Base-by-base conservation (phyloP, 345 rosid species). In the Populus euphratica region DNA sequence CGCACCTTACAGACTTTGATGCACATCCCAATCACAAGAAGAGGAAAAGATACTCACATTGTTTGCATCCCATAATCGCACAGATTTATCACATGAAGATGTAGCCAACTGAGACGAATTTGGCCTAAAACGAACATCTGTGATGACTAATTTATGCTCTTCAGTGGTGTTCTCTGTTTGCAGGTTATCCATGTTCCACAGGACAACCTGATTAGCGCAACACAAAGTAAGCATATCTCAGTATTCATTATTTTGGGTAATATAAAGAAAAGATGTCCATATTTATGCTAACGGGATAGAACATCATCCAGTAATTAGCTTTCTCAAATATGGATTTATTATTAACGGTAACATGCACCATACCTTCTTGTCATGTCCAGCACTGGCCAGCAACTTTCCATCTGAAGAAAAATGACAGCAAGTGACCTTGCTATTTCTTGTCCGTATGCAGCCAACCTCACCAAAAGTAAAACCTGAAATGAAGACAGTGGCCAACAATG, bases 331-430 rank as follows among this genome's bases (percentile, higher is more conserved):
- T 65, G 41, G 29, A 62, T 49, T 21, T 73, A 70, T 49, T 49
- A 44, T 69, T 23, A 67, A 68, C 18, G 27, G 47, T 61, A 69
- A 21, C 52, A 43, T 14, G 68, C 59, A 74, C 11, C 47, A 31
- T 80, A 89, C 93, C 92, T 91, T 89, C 83, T 82, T 90, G 81
- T 91, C 94, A 81, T 90, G 92, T 52, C 96, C 96, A 73, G 87
- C 89, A 82, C 88, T 87, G 14, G 91, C 96, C 54, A 91, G 88
- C 67, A 90, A 75, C 83, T 89, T 90, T 39, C 96, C 96, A 80
- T 90, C 92, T 17, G 94, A 90, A 73, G 96, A 91, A 82, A 90
- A 90, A 87, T 91, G 94, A 80, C 96, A 91, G 85, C 96, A 90
- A 54, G 89, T 90, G 71, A 91, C 92, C 82, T 80, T 86, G 87